Base-by-base conservation (phyloP, 2,329 filamentous ascomycete genomes). In the Penicillium sp. region DNA sequence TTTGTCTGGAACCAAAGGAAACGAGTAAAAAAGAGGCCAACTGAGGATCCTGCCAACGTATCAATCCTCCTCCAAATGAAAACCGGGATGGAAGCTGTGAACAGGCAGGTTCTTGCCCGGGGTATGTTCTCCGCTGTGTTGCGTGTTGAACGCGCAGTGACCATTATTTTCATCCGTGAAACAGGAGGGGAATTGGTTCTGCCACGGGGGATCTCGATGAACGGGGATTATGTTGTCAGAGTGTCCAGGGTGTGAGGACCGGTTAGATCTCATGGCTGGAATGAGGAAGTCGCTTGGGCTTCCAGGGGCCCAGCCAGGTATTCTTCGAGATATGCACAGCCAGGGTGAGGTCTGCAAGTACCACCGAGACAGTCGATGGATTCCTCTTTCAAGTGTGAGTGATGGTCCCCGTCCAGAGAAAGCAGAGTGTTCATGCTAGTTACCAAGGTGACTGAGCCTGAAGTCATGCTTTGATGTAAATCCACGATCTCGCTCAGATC, bases 61-160 rank as follows among this genome's bases (percentile, higher is more conserved):
- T 44, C 14, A 24, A 43, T 49, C 35, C 27, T 51, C 33, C 13
- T 19, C 55, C 11, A 37, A 37, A 54, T 19, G 24, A 54, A 46
- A 46, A 46, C 24, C 43, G 14, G 37, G 51, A 40, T 35, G 51
- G 27, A 61, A 37, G 37, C 22, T 31, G 27, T 19, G 24, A 41
- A 19, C 18, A 51, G 31, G 16, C 19, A 24, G 19, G 18, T 13
- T 9, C 27, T 22, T 36, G 31, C 27, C 43, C 16, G 4, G 39
- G n/a, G 5, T 44, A 37, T 55, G 54, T 47, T 55, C 13, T 35
- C 40, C 13, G 33, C 56, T 58, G 55, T 58, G 57, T 50, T 40
- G 56, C 56, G 63, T 66, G 58, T 67, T 67, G 64, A 68, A 68
- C 61, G 61, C 52, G 50, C 58, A 60, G 49, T 52, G 40, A 18